Base-by-base conservation (phyloP, 441 rosid genomes). In the Geranium incanum region DNA sequence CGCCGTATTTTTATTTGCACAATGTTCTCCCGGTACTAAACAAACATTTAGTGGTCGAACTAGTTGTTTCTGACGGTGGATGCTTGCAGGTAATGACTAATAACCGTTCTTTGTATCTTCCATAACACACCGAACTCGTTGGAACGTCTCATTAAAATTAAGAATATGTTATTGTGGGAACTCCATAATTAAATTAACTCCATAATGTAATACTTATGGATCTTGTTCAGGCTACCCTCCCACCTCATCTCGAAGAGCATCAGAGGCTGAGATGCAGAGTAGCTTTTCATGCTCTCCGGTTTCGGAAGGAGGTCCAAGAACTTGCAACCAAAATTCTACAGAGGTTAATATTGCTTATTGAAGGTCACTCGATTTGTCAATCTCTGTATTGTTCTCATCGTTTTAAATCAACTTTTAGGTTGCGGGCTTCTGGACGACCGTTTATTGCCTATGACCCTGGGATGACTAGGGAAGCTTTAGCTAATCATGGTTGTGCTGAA, bases 201-300 rank as follows among this genome's bases (percentile, higher is more conserved):
- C 33, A 28, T 28, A 28, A 19, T 19, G 65, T 2, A 60, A 23
- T 76, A 38, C 12, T 66, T 72, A 70, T 76, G 45, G 50, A 77
- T 70, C 73, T 78, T 72, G 13, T 68, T 0, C 78, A 95, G 99
- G 90, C 99, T 67, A 78, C 74, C 59, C 92, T 95, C 77, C 96
- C 97, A 0, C 79, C 83, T 60, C 81, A 87, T 71, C 89, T 92
- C 71, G 97, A 88, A 81, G 99, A 95, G 74, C 89, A 86, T 80
- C 99, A 95, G 70, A 88, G 97, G 78, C 81, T 95, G 76, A 88
- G 99, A 80, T 95, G 97, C 80, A 84, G 99, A 72, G 97, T 92
- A 71, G 88, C 93, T 52, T 95, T 85, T 81, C 95, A 90, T 70
- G 98, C 97, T 18, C 86, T 95, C 55, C 82, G 81, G 66, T 92